A percentile compares a stretch with the other conserved stretches of the same genome.
Evolutionary conservation across 805 yeast species (phyloP).

Genomic region (Barnettozyma populi): DNA sequence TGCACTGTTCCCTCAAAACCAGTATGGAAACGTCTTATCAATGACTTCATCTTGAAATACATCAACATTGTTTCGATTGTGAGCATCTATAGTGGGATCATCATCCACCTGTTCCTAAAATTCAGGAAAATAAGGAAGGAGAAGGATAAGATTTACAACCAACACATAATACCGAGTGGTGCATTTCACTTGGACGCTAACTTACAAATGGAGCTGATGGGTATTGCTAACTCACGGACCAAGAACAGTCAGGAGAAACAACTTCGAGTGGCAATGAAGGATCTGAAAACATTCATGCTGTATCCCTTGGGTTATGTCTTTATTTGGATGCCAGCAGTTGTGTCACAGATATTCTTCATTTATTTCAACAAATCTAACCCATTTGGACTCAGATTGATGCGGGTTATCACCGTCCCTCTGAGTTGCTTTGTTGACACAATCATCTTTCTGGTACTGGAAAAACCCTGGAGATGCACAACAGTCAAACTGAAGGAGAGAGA

Average conservation of each 20-base stretch:
- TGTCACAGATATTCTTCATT: constrained; percentile 13
- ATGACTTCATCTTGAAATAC: constrained; percentile 17
- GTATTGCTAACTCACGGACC: constrained; percentile 5
- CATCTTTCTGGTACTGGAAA: constrained; percentile 71
- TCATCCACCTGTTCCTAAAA: constrained; percentile 12
- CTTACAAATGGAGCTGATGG: constrained; percentile 19
- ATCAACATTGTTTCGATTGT: constrained; percentile 14
- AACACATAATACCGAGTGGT: background rate
- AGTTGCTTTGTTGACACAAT: constrained; percentile 71
- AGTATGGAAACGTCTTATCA: constrained; percentile 18
- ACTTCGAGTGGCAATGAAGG: constrained; percentile 13
- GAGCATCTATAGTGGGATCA: constrained; percentile 14
- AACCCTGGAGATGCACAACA: constrained; percentile 51
- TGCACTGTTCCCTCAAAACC: constrained; percentile 17
- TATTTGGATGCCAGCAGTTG: constrained; percentile 17
- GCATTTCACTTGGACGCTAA: constrained; percentile 1
- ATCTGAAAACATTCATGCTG: constrained; percentile 17
- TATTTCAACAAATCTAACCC: constrained; percentile 1
- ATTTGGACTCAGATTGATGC: constrained; percentile 17
- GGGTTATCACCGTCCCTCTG: constrained; percentile 72
- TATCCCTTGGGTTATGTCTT: constrained; percentile 22
- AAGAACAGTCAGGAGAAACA: constrained; percentile 4
- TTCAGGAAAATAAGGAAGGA: constrained; percentile 10
- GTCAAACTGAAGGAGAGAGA: background rate
- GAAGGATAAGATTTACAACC: constrained; percentile 9